Conservation (phyloP, 2,329 filamentous ascomycete genomes). For the Beauveria varroae region DNA sequence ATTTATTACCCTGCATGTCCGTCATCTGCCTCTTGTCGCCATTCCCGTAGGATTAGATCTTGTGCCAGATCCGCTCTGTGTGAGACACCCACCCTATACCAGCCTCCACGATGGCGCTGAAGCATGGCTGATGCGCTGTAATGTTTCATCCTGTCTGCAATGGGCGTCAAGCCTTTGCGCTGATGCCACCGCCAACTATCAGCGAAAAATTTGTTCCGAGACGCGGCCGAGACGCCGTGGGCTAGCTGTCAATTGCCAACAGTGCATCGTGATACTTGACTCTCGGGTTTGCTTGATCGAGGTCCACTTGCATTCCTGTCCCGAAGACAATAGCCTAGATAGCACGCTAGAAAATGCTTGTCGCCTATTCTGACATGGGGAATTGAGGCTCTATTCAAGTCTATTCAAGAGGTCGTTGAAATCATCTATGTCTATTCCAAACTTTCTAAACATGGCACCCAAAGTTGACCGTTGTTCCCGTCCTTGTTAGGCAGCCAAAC, state of each 20-base stretch:
- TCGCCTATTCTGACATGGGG: neutral
- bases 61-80: neutral
- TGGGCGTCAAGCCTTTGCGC: neutral
- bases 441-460: neutral
- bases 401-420: neutral
- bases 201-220: neutral
- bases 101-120: neutral
- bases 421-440: neutral
- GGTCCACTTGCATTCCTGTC: neutral
- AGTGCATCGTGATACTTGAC: too few relatives aligned
- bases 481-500: neutral
- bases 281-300: neutral
- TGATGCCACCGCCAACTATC: neutral
- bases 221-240: neutral
- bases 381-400: neutral
- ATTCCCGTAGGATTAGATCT: conserved; percentile 3
- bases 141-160: neutral
- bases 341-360: too few relatives aligned
- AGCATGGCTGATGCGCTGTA: neutral
- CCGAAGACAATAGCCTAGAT: neutral
- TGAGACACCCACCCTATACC: conserved; percentile 7
- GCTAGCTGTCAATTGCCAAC: neutral
- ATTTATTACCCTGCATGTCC: neutral
- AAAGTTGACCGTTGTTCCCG: neutral
- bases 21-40: neutral